Conservation (phyloP, 306 rosid species). For the Biancaea sappan region DNA sequence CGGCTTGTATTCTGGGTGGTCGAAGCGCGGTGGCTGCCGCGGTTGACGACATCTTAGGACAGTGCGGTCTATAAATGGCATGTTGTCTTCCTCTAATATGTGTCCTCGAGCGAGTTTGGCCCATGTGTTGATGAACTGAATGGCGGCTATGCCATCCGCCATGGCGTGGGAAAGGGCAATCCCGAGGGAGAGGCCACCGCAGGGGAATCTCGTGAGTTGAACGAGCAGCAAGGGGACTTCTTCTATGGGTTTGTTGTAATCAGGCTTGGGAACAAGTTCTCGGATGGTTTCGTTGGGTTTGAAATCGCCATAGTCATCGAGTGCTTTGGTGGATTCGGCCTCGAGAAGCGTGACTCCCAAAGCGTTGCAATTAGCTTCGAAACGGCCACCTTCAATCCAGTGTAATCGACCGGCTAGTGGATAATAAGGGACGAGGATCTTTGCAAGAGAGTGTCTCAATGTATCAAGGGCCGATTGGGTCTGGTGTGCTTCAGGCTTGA, state of each 20-base stretch:
- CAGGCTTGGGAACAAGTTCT: constrained; percentile 16
- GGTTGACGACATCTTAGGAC: background rate
- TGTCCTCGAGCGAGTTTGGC: constrained; percentile 9
- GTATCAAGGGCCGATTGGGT: background rate
- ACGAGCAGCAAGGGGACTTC: background rate
- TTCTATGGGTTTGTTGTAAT: constrained; percentile 11
- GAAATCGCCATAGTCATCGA: constrained; percentile 23
- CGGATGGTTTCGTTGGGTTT: background rate
- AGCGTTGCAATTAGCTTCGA: background rate
- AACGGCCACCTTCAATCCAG: background rate
- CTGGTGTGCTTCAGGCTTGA: background rate
- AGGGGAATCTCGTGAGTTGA: constrained; percentile 12
- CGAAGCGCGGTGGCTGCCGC: background rate
- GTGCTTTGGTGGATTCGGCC: background rate
- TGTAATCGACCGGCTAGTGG: constrained; percentile 22
- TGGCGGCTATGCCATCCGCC: constrained; percentile 1
- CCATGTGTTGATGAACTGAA: constrained; percentile 15
- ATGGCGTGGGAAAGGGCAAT: background rate
- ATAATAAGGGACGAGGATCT: constrained; percentile 15
- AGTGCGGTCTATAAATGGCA: background rate
- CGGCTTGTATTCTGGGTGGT: constrained; percentile 3
- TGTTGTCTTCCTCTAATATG: background rate
- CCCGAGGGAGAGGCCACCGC: constrained; percentile 15
- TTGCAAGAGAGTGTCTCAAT: constrained; percentile 1
- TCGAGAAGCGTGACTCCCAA: constrained; percentile 3